Evolutionary conservation across 1,139 yeast species (phyloP).

Genomic region (Arxiozyma slooffiae): DNA sequence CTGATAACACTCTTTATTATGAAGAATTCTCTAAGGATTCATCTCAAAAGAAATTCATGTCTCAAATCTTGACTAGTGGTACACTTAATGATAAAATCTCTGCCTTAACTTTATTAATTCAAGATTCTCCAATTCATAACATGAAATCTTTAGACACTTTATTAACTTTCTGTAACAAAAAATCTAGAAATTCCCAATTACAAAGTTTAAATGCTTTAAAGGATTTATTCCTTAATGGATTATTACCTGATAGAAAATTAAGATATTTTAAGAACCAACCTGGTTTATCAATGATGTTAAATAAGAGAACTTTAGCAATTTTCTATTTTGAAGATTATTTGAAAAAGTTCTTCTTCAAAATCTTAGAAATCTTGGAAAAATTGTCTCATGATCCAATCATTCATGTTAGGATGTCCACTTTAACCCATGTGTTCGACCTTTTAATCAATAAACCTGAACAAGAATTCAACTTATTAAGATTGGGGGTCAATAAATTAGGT

Average conservation of each 20-base stretch:
- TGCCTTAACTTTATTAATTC: constrained; percentile 82
- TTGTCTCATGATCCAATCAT: constrained; percentile 87
- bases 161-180: constrained; percentile 72
- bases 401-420: constrained; percentile 72
- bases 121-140: constrained; percentile 91
- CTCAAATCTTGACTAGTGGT: constrained; percentile 85
- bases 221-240: constrained; percentile 70
- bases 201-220: constrained; percentile 84
- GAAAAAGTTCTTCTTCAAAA: constrained; percentile 65
- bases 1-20: constrained; percentile 62
- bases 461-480: constrained; percentile 77
- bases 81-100: constrained; percentile 92
- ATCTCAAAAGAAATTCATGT: constrained; percentile 80
- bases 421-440: constrained; percentile 69
- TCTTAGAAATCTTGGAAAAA: constrained; percentile 49
- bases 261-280: constrained; percentile 69
- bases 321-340: constrained; percentile 86
- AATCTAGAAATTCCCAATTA: constrained; percentile 85
- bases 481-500: constrained; percentile 90
- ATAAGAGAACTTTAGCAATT: constrained; percentile 51
- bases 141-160: constrained; percentile 73
- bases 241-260: constrained; percentile 79
- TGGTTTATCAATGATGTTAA: constrained; percentile 42
- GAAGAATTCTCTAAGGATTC: constrained; percentile 72
- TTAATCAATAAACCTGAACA: constrained; percentile 88